A percentile compares a stretch with the other conserved stretches of the same genome.
These are phyloP conservation scores for Polytrichum commune DNA, from an alignment of 225 moss, liverwort and hornwort species.

Conservation along the genomic window DNA sequence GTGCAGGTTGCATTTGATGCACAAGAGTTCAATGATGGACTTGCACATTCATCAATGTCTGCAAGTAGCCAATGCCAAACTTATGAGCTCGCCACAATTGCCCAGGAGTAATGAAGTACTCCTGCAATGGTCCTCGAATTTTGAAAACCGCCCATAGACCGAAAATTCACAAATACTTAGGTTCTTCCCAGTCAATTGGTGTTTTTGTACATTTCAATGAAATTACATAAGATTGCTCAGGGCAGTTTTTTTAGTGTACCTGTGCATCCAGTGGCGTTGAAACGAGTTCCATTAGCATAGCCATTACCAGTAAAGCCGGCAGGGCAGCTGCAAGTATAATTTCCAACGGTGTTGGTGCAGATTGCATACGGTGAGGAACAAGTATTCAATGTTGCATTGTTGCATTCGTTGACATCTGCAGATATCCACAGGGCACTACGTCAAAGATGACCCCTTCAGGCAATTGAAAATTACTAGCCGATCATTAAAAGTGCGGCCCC, in stretches of 20 bases:
- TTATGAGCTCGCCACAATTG: too few species aligned
- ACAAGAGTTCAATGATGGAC: not conserved
- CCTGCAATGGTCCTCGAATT: too few species aligned
- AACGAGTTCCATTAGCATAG: not conserved
- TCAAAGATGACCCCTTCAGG: too few species aligned
- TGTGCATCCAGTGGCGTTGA: not conserved
- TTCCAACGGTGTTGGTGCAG: not conserved
- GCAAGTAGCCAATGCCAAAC: not conserved
- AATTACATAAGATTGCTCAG: too few species aligned
- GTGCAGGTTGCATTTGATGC: not conserved
- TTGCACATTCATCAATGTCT: not conserved
- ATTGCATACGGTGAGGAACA: not conserved
- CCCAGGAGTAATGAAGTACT: too few species aligned
- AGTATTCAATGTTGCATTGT: not conserved
- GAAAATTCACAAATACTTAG: too few species aligned
- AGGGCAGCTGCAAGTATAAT: not conserved
- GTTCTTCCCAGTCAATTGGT: too few species aligned
- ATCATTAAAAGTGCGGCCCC: too few species aligned
- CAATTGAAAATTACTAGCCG: too few species aligned
- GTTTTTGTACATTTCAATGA: too few species aligned
- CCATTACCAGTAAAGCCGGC: not conserved
- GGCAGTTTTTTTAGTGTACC: not conserved
- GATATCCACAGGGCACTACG: not conserved
- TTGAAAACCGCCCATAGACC: too few species aligned
- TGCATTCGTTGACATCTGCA: not conserved